Base-by-base conservation (phyloP, 768 basidiomycete species). In the Suillus alpinus region DNA sequence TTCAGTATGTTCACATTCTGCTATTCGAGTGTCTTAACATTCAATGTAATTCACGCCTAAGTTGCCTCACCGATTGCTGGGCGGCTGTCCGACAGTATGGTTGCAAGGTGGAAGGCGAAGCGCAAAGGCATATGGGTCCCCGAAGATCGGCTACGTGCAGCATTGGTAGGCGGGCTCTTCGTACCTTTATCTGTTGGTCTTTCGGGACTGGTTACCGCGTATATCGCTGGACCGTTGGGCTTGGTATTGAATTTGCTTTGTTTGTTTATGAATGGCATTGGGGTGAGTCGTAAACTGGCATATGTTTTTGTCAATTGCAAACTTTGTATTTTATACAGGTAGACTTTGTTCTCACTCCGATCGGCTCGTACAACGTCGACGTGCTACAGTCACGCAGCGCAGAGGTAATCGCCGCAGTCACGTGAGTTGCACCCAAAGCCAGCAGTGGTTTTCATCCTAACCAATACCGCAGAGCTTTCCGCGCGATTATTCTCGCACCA, bases 51-150 rank as follows among this genome's bases (percentile, higher is more conserved):
- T 40, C 12, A 2, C 1, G 13, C 8, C 29, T 55, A 47, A 86
- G 84, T 84, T 57, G 86, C 86, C 1, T 83, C 85, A 2, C 81
- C 83, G 8, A 60, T 86, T 8, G 80, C 83, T 0, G 86, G 86
- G 2, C 75, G 76, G 16, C 63, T 86, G 1, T 86, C 86, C 0
- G 87, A 88, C 69, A 62, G 68, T 31, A 71, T 81, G 1, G 72
- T 89, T 32, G 70, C 79, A 3, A 65, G 66, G 51, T 84, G 80
- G 74, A 77, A 79, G 6, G 69, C 74, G 50, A 71, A 71, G 7
- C 80, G 84, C 16, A 78, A 56, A 14, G 56, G 56, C 9, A 16
- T 39, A 20, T 53, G 31, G 52, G 31, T 53, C 10, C 52, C 52
- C 7, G 39, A 40, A 40, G 39, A 40, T 40, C 39, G 39, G 77